Conservation (phyloP, 208 protist species). For the Trypanosoma avium region DNA sequence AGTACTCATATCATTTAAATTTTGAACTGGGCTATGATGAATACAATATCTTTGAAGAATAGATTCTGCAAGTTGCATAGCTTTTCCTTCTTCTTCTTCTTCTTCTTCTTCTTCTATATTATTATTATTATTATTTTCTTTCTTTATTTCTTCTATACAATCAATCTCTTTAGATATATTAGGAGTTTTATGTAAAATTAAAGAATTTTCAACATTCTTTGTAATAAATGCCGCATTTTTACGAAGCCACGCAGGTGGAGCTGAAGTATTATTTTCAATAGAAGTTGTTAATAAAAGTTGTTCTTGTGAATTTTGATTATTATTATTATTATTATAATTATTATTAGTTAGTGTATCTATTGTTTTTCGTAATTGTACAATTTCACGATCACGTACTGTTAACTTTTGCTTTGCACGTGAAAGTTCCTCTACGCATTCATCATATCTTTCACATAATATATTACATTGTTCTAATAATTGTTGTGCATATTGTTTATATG, state of each 20-base stretch:
- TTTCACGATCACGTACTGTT: constrained; percentile 21
- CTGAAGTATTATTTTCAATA: not conserved
- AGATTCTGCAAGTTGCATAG: constrained; percentile 1
- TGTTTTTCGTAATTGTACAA: constrained; percentile 27
- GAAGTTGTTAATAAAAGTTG: not conserved
- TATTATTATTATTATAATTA: not conserved
- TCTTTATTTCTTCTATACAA: not conserved
- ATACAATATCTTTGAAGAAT: constrained; percentile 14
- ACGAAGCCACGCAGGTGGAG: not conserved
- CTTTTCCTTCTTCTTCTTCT: not conserved
- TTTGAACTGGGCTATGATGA: not conserved
- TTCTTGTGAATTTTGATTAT: not conserved
- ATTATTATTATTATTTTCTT: not conserved
- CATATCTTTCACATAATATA: constrained; percentile 57
- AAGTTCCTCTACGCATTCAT: constrained; percentile 59
- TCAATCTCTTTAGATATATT: not conserved
- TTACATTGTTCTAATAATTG: constrained; percentile 58
- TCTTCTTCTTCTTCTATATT: not conserved
- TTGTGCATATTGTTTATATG: constrained; percentile 45
- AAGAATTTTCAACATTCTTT: too few species aligned
- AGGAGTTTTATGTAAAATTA: too few species aligned
- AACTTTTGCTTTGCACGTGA: constrained; percentile 19
- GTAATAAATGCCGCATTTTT: not conserved
- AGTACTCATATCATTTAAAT: not conserved
- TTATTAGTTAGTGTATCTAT: not conserved